Base-by-base conservation (phyloP, 495 filamentous ascomycete genomes). In the Margaritispora aquatica region DNA sequence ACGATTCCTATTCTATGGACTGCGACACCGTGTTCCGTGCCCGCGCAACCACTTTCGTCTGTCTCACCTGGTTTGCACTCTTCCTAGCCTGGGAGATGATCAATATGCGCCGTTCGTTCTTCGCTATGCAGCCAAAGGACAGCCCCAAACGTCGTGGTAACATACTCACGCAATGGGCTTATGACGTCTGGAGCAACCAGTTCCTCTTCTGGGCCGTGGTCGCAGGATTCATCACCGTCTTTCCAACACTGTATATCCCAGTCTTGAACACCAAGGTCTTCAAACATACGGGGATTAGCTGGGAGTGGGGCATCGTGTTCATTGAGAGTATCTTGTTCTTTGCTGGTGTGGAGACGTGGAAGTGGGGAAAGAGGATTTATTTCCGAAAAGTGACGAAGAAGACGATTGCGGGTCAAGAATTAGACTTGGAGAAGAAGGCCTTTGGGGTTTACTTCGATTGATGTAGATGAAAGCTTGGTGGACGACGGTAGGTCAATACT, bases 81-180 rank as follows among this genome's bases (percentile, higher is more conserved):
- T 86, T 89, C 71, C 75, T 87, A 23, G 87, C 87, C 2, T 88
- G 87, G 86, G 85, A 88, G 68, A 85, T 87, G 78, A 78, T 88
- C 26, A 73, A 87, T 62, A 75, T 88, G 63, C 84, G 85, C 2
- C 80, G 82, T 47, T 82, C 78, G 53, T 84, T 90, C 70, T 90
- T 89, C 76, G 71, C 75, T 53, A 86, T 87, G 82, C 78, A 84
- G 60, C 79, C 84, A 7, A 44, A 44, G 38, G 7, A n/a, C 10
- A 74, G 71, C 31, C 79, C 75, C 48, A 78, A 74, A 60, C 68
- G 63, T 26, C 38, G 38, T n/a, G 15, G 29, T 15, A 15, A 15
- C 29, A 75, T 75, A 64, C 79, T 74, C 52, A 82, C 79, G 21
- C 75, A 81, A 61, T 83, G 83, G 79, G 75, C 78, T 69, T 60